Percentiles rank a stretch among this genome's conserved stretches.
Evolutionary conservation across 2,329 filamentous ascomycete species (phyloP).

Genomic region (Neonectria punicea): DNA sequence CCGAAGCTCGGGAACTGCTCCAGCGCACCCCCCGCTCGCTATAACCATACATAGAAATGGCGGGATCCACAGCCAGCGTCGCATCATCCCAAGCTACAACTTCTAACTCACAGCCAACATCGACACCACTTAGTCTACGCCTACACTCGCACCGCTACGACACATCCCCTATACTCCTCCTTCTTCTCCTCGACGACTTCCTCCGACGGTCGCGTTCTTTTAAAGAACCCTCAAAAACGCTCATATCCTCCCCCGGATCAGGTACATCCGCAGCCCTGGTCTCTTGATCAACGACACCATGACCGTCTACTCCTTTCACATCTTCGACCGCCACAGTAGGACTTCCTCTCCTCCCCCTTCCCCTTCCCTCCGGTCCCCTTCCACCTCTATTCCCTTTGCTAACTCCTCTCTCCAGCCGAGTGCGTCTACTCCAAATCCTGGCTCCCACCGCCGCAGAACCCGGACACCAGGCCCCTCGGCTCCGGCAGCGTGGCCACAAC

Average conservation of each 20-base stretch:
- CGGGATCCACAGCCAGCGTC: background rate
- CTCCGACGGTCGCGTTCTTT: background rate
- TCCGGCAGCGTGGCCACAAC: slow-evolving; percentile 48
- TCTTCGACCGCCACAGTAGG: slow-evolving; percentile 97
- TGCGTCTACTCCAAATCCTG: slow-evolving; percentile 96
- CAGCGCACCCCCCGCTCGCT: too few species aligned
- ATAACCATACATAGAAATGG: too few species aligned
- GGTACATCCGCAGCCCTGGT: background rate
- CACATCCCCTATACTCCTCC: background rate
- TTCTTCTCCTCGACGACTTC: background rate
- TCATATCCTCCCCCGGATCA: background rate
- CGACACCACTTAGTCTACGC: background rate
- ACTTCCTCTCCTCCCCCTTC: slow-evolving; percentile 11
- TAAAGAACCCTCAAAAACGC: background rate
- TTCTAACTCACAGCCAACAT: background rate
- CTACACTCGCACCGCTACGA: background rate
- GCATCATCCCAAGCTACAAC: background rate
- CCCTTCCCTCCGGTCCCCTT: slow-evolving; percentile 15
- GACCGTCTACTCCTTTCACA: slow-evolving; percentile 98
- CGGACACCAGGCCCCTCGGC: slow-evolving; percentile 54
- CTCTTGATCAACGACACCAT: slow-evolving; percentile 62
- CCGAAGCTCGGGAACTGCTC: background rate
- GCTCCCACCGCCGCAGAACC: slow-evolving; percentile 62
- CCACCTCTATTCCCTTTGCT: slow-evolving; percentile 3
- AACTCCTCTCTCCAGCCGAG: slow-evolving; percentile 72